phyloP scores from a whole-genome alignment of 441 rosid species.

The Iberis amara region DNA sequence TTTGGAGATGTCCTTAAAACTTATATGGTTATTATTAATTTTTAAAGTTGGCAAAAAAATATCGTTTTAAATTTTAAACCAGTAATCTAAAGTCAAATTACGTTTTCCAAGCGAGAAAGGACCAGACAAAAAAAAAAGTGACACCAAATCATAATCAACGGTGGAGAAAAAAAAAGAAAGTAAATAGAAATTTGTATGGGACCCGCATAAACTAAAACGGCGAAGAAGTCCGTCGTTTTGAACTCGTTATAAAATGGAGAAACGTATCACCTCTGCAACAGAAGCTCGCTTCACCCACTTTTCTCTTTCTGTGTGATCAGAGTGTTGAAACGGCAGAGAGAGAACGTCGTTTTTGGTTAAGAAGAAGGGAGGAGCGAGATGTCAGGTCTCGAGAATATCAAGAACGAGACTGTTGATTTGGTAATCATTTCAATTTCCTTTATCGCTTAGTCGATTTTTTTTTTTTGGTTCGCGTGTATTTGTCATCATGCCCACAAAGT shows the following conservation, averaged over 20 bases:
- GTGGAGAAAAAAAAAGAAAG: not conserved
- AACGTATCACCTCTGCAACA: conserved; percentile 28
- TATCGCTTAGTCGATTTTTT: not conserved
- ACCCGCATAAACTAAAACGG: conserved; percentile 11
- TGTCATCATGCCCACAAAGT: conserved; percentile 14
- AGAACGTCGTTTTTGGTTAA: conserved; percentile 25
- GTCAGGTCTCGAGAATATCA: conserved; percentile 38
- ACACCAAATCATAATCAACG: no score
- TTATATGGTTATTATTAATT: no score
- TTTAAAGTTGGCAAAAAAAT: no score
- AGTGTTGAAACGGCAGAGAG: conserved; percentile 30
- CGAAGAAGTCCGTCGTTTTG: conserved; percentile 18
- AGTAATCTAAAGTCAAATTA: no score
- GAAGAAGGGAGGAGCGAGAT: conserved; percentile 14
- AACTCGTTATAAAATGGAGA: conserved; percentile 15
- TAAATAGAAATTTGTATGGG: not conserved
- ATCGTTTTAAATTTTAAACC: no score
- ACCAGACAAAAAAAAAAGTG: not conserved
- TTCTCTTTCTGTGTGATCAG: conserved; percentile 22
- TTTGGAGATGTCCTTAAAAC: no score
- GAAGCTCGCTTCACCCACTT: conserved; percentile 30
- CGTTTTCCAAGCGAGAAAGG: not conserved
- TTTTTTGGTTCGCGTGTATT: not conserved
- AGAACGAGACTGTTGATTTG: conserved; percentile 40
- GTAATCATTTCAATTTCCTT: conserved; percentile 5